phyloP scores from a whole-genome alignment of 1,284 basidiomycete species.

The Pascua guehoae region DNA sequence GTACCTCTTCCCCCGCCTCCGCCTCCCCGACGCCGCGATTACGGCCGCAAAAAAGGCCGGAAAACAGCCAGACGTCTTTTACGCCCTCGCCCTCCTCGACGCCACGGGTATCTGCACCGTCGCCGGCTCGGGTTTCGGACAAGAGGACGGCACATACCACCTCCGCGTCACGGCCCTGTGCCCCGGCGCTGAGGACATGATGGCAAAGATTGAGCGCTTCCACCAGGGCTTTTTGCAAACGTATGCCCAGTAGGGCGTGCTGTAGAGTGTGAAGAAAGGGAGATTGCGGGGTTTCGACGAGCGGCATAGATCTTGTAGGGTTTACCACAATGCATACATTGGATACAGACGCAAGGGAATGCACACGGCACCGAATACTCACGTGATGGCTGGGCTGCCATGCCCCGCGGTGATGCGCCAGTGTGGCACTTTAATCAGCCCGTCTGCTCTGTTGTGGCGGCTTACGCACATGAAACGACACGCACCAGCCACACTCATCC shows the following conservation, averaged over 20 bases:
- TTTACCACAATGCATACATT: too few species aligned
- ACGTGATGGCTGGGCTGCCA: too few species aligned
- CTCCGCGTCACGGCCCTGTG: slow-evolving; percentile 78
- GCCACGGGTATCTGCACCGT: slow-evolving; percentile 85
- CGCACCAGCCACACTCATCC: too few species aligned
- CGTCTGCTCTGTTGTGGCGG: too few species aligned
- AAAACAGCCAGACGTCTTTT: slow-evolving; percentile 77
- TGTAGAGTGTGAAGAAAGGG: background rate
- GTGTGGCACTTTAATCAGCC: too few species aligned
- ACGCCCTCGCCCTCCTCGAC: slow-evolving; percentile 69
- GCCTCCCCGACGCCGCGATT: slow-evolving; percentile 64
- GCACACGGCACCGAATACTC: too few species aligned
- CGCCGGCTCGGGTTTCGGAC: slow-evolving; percentile 82
- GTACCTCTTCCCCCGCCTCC: slow-evolving; percentile 72
- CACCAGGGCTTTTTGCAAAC: slow-evolving; percentile 66
- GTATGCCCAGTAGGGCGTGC: slow-evolving; percentile 52
- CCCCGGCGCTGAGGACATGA: slow-evolving; percentile 75
- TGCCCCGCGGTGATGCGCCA: too few species aligned
- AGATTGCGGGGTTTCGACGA: too few species aligned
- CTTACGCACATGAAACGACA: too few species aligned
- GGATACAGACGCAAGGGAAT: too few species aligned
- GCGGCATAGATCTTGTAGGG: too few species aligned
- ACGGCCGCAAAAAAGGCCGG: slow-evolving; percentile 64
- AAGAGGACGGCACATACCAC: slow-evolving; percentile 76
- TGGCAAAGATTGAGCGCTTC: slow-evolving; percentile 72